Evolutionary conservation across 495 filamentous ascomycete species (phyloP).

Genomic region (Pseudevernia furfuracea): DNA sequence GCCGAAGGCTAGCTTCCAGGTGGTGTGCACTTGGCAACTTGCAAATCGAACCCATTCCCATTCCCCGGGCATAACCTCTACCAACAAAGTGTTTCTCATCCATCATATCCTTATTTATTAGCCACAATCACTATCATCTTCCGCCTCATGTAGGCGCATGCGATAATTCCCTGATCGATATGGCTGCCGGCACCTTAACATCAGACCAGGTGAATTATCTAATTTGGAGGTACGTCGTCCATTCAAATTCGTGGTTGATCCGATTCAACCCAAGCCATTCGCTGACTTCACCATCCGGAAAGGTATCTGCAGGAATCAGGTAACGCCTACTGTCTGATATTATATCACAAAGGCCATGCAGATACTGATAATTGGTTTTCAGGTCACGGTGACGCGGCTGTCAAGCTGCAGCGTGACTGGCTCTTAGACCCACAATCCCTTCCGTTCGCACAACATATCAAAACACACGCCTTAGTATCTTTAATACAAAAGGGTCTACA

Average conservation of each 20-base stretch:
- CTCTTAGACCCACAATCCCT: constrained; percentile 59
- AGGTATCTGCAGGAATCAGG: constrained; percentile 88
- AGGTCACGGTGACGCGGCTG: constrained; percentile 62
- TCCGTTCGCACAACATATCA: constrained; percentile 68
- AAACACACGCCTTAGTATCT: constrained; percentile 64
- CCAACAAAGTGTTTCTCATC: constrained; percentile 1
- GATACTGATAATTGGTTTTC: constrained; percentile 14
- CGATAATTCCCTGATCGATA: constrained; percentile 29
- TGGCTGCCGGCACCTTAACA: constrained; percentile 54
- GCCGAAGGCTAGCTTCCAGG: constrained; percentile 3
- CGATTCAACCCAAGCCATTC: constrained; percentile 1
- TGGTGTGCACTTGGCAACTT: neutral
- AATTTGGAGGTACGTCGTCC: constrained; percentile 83
- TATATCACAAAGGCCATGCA: neutral
- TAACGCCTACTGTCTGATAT: constrained; percentile 40
- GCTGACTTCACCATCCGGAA: constrained; percentile 32
- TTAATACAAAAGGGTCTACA: constrained; percentile 71
- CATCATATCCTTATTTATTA: neutral
- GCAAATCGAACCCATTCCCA: neutral
- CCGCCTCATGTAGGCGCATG: constrained; percentile 16
- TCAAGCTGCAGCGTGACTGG: constrained; percentile 78
- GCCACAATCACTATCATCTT: neutral
- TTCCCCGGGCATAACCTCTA: constrained; percentile 3
- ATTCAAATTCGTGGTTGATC: constrained; percentile 15
- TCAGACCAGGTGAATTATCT: constrained; percentile 96